phyloP scores from a whole-genome alignment of 768 basidiomycete genomes.

The Suillus americanus region DNA sequence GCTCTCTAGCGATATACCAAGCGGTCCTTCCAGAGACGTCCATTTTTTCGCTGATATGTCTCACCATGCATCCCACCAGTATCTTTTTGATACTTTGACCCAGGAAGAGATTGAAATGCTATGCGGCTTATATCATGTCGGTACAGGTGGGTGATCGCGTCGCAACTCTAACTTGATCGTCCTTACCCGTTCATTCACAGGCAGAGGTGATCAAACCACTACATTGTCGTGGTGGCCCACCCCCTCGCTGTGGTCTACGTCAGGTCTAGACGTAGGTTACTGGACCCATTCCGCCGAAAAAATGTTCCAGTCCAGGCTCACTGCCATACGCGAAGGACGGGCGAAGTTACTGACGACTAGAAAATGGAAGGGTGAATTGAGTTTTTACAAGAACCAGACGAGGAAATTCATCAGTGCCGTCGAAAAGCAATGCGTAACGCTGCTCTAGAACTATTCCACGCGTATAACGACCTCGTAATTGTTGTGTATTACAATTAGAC shows the following conservation, averaged over 20 bases:
- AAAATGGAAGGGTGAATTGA: no score
- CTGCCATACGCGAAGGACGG: neutral
- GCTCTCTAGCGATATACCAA: neutral
- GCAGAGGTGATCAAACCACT: neutral
- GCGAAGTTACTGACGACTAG: neutral
- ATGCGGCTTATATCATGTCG: neutral
- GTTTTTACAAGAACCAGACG: no score
- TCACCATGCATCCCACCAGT: no score
- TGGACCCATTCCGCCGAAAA: neutral
- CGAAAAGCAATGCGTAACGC: no score
- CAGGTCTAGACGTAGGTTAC: neutral
- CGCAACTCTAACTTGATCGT: neutral
- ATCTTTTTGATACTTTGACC: neutral
- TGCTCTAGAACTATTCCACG: no score
- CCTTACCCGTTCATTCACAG: neutral
- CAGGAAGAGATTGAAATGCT: neutral
- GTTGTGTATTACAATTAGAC: no score
- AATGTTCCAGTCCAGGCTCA: neutral
- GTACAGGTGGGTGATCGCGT: neutral
- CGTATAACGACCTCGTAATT: no score
- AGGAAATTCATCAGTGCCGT: no score
- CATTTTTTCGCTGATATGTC: neutral
- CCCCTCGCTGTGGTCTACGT: neutral
- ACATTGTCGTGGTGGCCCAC: neutral
- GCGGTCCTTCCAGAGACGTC: neutral